Evolutionary conservation across 2,329 filamentous ascomycete species (phyloP).

Genomic region (Sphaerulina vaccinii): DNA sequence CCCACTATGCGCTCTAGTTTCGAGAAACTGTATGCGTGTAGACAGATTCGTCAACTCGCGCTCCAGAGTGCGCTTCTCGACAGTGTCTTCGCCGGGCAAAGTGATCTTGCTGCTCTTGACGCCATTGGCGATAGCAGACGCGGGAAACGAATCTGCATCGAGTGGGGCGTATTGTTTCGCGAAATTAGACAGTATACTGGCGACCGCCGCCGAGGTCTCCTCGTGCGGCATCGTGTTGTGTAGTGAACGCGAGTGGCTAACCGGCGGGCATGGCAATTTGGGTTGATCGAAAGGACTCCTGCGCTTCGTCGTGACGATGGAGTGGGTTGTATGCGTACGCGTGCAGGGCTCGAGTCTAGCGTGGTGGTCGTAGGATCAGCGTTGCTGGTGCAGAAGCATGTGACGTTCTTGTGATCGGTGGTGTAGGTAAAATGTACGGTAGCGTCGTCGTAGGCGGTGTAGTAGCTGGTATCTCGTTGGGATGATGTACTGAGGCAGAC

Average conservation of each 20-base stretch:
- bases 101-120: slow-evolving; percentile 56
- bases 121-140: slow-evolving; percentile 52
- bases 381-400: background rate
- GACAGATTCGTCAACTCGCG: slow-evolving; percentile 77
- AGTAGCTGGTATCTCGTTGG: background rate
- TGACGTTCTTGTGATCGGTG: background rate
- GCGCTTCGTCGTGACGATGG: slow-evolving; percentile 25
- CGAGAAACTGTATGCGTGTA: slow-evolving; percentile 75
- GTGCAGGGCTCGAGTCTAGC: background rate
- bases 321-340: background rate
- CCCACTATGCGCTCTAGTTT: slow-evolving; percentile 65
- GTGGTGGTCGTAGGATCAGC: background rate
- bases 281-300: slow-evolving; percentile 16
- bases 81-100: slow-evolving; percentile 73
- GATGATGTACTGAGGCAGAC: background rate
- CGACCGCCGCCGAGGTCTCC: slow-evolving; percentile 37
- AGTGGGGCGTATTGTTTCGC: slow-evolving; percentile 48
- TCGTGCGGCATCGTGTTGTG: slow-evolving; percentile 31
- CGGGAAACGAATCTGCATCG: slow-evolving; percentile 46
- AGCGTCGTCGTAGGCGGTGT: background rate
- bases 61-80: slow-evolving; percentile 77
- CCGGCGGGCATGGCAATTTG: slow-evolving; percentile 24
- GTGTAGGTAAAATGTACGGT: background rate
- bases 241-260: slow-evolving; percentile 12
- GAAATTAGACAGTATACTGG: slow-evolving; percentile 48